Conservation (phyloP, 768 basidiomycete species). For the Psilocybe sp. region DNA sequence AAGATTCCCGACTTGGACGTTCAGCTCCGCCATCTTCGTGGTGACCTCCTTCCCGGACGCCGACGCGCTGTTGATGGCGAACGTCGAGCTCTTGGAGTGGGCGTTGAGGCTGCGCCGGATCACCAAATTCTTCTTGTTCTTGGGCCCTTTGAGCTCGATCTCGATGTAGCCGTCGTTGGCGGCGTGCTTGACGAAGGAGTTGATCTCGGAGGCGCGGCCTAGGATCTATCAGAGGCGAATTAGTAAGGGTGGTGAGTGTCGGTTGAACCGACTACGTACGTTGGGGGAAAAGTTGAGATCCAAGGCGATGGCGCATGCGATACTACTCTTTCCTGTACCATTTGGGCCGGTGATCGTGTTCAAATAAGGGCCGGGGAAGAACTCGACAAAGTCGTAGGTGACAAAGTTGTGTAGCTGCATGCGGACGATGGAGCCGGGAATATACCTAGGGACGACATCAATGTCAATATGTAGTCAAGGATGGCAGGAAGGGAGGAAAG, state of each 20-base stretch:
- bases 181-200: conserved; percentile 80
- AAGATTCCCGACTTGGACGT: conserved; percentile 90
- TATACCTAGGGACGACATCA: conserved; percentile 46
- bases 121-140: conserved; percentile 71
- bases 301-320: conserved; percentile 93
- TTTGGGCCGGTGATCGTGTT: conserved; percentile 99
- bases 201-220: conserved; percentile 77
- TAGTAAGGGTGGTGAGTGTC: not conserved
- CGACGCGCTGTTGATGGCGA: conserved; percentile 66
- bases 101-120: conserved; percentile 71
- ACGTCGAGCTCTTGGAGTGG: conserved; percentile 56
- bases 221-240: conserved; percentile 53
- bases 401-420: conserved; percentile 88
- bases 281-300: conserved; percentile 48
- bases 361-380: conserved; percentile 83
- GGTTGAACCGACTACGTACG: conserved; percentile 20
- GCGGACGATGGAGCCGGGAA: conserved; percentile 91
- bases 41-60: conserved; percentile 64
- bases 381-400: conserved; percentile 92
- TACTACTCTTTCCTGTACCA: conserved; percentile 93
- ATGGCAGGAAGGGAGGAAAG: not conserved
- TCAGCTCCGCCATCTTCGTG: conserved; percentile 62
- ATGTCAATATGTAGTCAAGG: not conserved
- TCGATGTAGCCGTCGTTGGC: conserved; percentile 74
- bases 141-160: conserved; percentile 80